Conservation (phyloP, 2,329 filamentous ascomycete species). For the Phymatotrichopsis omnivora region DNA sequence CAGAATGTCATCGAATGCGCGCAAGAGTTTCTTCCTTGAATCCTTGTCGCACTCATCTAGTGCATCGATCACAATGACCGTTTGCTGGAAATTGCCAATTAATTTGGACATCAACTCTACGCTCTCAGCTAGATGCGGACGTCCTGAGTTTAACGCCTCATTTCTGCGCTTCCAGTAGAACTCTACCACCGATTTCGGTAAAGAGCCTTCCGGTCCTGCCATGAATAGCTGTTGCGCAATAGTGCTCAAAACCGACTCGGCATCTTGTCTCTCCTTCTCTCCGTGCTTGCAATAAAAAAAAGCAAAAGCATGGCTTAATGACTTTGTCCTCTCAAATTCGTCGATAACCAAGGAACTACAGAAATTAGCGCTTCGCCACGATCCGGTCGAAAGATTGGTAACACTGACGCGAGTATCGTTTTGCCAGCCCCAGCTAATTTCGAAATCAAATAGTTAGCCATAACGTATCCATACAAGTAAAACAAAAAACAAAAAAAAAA, state of each 20-base stretch:
- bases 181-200: conserved; percentile 10
- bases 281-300: conserved; percentile 20
- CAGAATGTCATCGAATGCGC: conserved; percentile 8
- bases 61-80: conserved; percentile 17
- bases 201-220: neutral
- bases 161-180: neutral
- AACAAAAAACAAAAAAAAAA: too few species aligned
- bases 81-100: conserved; percentile 15
- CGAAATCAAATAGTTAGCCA: too few species aligned
- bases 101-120: conserved; percentile 29
- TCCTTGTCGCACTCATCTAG: conserved; percentile 14
- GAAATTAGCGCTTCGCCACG: too few species aligned
- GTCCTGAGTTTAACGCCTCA: neutral
- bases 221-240: conserved; percentile 15
- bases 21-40: conserved; percentile 1
- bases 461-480: too few species aligned
- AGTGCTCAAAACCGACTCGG: conserved; percentile 4
- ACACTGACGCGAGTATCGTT: too few species aligned
- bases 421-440: too few species aligned
- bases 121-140: conserved; percentile 4
- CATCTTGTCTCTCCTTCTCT: conserved; percentile 3
- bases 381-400: too few species aligned
- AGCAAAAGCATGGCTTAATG: conserved; percentile 11
- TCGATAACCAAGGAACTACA: too few species aligned
- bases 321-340: too few species aligned